A percentile compares a stretch with the other conserved stretches of the same genome.
phyloP scores from a whole-genome alignment of 108 stramenopile genomes.

The Discostella pseudostelligera region DNA sequence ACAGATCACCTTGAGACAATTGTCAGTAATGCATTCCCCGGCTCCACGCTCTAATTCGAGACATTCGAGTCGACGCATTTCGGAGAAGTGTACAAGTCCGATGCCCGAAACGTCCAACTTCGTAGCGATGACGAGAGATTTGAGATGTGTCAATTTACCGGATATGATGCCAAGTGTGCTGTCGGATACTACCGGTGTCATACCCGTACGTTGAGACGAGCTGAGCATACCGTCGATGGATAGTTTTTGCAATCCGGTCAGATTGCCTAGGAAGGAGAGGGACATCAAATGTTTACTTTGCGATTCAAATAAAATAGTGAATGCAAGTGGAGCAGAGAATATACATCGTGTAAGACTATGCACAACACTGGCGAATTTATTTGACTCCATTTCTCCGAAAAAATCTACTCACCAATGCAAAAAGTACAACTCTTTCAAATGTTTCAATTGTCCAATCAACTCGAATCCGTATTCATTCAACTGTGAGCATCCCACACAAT shows the following conservation, averaged over 20 bases:
- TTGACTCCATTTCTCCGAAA: too few relatives aligned
- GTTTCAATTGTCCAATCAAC: constrained; percentile 19
- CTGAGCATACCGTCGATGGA: constrained; percentile 46
- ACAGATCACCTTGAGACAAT: constrained; percentile 39
- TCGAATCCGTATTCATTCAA: constrained; percentile 30
- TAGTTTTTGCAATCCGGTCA: constrained; percentile 18
- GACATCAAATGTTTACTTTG: constrained; percentile 34
- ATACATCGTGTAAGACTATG: too few relatives aligned
- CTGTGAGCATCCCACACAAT: constrained; percentile 36
- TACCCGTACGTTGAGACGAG: constrained; percentile 16
- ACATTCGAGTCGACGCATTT: constrained; percentile 36
- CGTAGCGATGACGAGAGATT: constrained; percentile 33
- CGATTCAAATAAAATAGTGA: neutral
- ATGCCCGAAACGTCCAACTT: constrained; percentile 33
- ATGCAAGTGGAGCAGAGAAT: too few relatives aligned
- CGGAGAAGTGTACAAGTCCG: constrained; percentile 26
- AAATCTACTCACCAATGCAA: constrained; percentile 33
- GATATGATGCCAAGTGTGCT: constrained; percentile 22
- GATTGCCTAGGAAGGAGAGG: constrained; percentile 24
- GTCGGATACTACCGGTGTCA: constrained; percentile 31
- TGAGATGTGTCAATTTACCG: constrained; percentile 26
- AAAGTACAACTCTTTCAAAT: constrained; percentile 40
- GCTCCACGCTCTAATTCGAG: constrained; percentile 42
- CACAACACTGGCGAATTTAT: too few relatives aligned
- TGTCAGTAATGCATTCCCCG: constrained; percentile 39